A percentile compares a stretch with the other conserved stretches of the same genome.
Conservation (phyloP, 1,284 basidiomycete genomes). For the Phellinidium pouzarii region DNA sequence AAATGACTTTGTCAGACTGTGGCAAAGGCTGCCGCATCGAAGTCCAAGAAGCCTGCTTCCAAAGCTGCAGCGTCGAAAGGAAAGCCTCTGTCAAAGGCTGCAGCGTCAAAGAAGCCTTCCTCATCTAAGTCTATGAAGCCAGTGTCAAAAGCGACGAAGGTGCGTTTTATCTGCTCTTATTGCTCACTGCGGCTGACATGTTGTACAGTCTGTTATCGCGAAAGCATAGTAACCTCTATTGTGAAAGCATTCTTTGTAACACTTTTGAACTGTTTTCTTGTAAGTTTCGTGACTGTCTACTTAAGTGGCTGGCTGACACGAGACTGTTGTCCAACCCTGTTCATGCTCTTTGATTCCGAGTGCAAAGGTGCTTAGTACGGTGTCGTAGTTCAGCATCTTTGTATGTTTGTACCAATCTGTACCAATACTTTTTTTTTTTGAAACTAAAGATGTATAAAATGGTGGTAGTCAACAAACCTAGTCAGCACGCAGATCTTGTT, state of each 20-base stretch:
- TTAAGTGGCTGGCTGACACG: no score
- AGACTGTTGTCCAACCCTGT: no score
- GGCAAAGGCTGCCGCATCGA: slow-evolving; percentile 27
- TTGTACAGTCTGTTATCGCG: neutral
- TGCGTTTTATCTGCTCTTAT: neutral
- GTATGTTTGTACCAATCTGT: neutral
- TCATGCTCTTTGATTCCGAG: neutral
- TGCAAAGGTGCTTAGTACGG: neutral
- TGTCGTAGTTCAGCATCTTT: neutral
- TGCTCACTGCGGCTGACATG: no score
- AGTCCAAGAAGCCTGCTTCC: slow-evolving; percentile 20
- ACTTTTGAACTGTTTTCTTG: no score
- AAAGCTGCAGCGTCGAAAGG: slow-evolving; percentile 10
- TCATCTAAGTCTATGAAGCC: slow-evolving; percentile 23
- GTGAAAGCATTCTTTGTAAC: neutral
- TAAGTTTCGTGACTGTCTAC: no score
- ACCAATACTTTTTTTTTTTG: neutral
- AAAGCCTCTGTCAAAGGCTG: slow-evolving; percentile 22
- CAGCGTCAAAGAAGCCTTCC: slow-evolving; percentile 32
- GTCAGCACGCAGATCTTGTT: no score
- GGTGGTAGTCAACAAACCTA: no score
- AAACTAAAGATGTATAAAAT: no score
- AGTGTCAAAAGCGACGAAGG: slow-evolving; percentile 22
- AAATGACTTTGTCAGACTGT: slow-evolving; percentile 21
- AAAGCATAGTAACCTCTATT: neutral